Evolutionary conservation across 2,329 filamentous ascomycete genomes (phyloP), one percentile per base, ranked within the genome.

Genomic region (Chaetomium olivaceum): DNA sequence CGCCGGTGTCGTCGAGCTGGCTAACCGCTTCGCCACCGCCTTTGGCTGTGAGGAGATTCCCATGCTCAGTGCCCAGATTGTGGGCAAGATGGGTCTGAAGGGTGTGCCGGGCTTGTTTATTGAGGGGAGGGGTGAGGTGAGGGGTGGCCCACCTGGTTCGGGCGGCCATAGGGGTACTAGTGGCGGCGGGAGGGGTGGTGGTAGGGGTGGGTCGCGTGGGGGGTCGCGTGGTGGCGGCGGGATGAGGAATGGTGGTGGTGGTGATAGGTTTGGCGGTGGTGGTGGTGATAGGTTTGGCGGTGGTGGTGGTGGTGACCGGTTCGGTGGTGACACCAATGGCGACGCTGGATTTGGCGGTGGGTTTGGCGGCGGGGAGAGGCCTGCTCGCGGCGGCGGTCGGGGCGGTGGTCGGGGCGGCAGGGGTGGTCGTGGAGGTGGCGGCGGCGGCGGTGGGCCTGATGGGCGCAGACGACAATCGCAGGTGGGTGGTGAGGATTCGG

Each of bases 61-160:
- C 0, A 55, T 75, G 1, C 74, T 88, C 1, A 74, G 77, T 67
- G 83, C 82, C 73, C 78, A 73, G 48, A 81, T 78, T 0, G 79
- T 85, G 5, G 76, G 79, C 9, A 87, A 87, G 79, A 87, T 87
- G 85, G 85, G 85, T 0, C 72, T 88, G 57, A 81, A 80, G 67
- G 84, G 83, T 9, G 79, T 81, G 1, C 77, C 73, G 43, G 85
- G 85, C 0, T 72, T 87, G 14, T 77, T 77, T 4, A 58, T 70
- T 9, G 48, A 60, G 31, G 64, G 66, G 8, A 67, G 56, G 43
- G 63, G 63, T 2, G n/a, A 33, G 12, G 16, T 58, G 1, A 9
- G 12, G 19, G 60, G 56, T 2, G n/a, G 27, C 2, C 57, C 46
- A 2, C 43, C 46, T 12, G 51, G 46, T 0, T 25, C 57, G 23